Percentiles rank a stretch among this genome's conserved stretches.
Conservation (phyloP, 176 grass and related monocot genomes). For the Ensete glaucum region DNA sequence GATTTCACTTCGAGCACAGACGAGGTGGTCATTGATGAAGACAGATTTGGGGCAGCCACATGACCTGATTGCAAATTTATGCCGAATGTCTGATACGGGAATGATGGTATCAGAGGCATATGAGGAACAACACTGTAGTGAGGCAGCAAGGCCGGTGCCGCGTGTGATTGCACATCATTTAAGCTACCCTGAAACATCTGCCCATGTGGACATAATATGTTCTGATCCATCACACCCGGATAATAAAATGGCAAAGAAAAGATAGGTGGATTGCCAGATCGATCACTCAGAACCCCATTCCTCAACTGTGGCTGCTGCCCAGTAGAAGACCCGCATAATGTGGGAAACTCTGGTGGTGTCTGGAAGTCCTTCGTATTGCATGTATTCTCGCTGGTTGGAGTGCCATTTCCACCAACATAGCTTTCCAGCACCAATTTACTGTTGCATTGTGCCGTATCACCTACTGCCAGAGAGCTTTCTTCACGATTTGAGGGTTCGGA, state of each 20-base stretch:
- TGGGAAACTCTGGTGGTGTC: constrained; percentile 36
- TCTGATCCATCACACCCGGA: constrained; percentile 57
- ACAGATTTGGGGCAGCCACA: constrained; percentile 30
- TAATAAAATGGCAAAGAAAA: constrained; percentile 72
- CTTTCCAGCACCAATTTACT: constrained; percentile 14
- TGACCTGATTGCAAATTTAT: constrained; percentile 52
- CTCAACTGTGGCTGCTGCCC: constrained; percentile 4
- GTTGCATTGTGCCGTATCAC: constrained; percentile 24
- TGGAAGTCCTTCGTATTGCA: constrained; percentile 23
- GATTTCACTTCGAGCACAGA: constrained; percentile 37
- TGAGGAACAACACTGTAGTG: constrained; percentile 56
- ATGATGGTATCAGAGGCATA: constrained; percentile 43
- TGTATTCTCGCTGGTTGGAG: constrained; percentile 26
- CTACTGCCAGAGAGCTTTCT: constrained; percentile 23
- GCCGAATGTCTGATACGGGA: constrained; percentile 48
- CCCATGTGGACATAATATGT: constrained; percentile 27
- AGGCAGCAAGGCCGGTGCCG: constrained; percentile 31
- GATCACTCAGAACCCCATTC: constrained; percentile 38
- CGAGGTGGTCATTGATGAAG: constrained; percentile 35
- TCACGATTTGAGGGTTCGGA: constrained; percentile 22
- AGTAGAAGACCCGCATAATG: constrained; percentile 44
- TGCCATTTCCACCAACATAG: constrained; percentile 24
- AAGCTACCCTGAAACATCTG: constrained; percentile 64
- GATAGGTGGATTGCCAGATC: constrained; percentile 39
- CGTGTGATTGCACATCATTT: constrained; percentile 39